Evolutionary conservation across 2,329 filamentous ascomycete species (phyloP), one percentile per base, ranked within the genome.

Genomic region (Dichotomopilus funicola): DNA sequence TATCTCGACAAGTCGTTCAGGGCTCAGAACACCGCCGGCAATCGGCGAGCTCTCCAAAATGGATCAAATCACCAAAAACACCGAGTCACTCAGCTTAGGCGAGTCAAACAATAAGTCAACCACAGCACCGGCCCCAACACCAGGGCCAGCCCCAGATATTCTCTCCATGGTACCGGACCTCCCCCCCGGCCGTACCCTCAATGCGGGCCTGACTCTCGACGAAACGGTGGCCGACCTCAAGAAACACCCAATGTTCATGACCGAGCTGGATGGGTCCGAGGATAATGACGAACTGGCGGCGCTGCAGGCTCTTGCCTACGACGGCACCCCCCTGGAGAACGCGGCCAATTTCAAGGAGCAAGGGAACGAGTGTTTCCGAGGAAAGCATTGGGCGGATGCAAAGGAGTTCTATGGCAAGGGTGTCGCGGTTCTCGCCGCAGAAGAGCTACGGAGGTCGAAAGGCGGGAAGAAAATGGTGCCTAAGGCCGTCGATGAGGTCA

Each of bases 381-480:
- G 78, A 54, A 85, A 84, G 70, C 78, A 82, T 48, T 96, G 87
- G 83, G 76, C 72, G 33, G 91, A 97, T 70, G 94, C 91, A 4
- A 86, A 87, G 67, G 91, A 96, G 70, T 96, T 91, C 70, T 99
- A 99, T 70, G 82, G 80, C 35, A 94, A 95, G 73, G 91, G 86
- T n/a, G 78, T 96, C 51, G 75, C 82, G 9, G 81, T 95, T 6
- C 72, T 96, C 13, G 77, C 79, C 9, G 75, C 75, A 5, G 86
- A 88, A 70, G 81, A 89, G 67, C 70, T 73, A 54, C 79, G 79
- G 33, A 53, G 60, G 13, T 35, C 50, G 2, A 55, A 52, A 40
- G 59, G 59, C 27, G 41, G 35, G 6, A 59, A 53, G 48, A 54
- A 40, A 35, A 54, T 53, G 42, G 53, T 57, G 12, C 27, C 10